Evolutionary conservation across 1,284 basidiomycete genomes (phyloP).

Genomic region (Golubevia pallescens): DNA sequence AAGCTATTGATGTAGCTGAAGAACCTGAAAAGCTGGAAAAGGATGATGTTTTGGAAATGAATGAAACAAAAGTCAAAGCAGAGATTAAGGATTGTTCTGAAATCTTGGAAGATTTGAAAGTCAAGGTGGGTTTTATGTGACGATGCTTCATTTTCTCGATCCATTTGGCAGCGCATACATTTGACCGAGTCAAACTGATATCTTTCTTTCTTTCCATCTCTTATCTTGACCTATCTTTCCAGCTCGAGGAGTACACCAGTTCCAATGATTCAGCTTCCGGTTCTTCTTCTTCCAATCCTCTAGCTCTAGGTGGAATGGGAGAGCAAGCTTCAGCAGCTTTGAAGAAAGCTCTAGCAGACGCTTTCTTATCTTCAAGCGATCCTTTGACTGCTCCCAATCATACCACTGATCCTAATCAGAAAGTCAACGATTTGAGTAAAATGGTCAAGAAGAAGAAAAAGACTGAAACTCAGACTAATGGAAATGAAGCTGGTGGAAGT

Average conservation of each 20-base stretch:
- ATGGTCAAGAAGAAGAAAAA: slow-evolving; percentile 56
- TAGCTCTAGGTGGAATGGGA: slow-evolving; percentile 20
- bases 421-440: slow-evolving; percentile 40
- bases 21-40: slow-evolving; percentile 17
- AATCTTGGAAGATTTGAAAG: slow-evolving; percentile 48
- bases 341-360: slow-evolving; percentile 55
- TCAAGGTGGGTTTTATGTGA: slow-evolving; percentile 23
- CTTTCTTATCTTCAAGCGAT: slow-evolving; percentile 41
- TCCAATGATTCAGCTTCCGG: slow-evolving; percentile 1
- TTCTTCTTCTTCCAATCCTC: slow-evolving; percentile 4
- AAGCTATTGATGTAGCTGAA: slow-evolving; percentile 5
- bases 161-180: too few species aligned
- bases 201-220: background rate
- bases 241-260: slow-evolving; percentile 47
- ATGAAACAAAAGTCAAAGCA: slow-evolving; percentile 19
- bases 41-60: slow-evolving; percentile 36
- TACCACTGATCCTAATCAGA: slow-evolving; percentile 13
- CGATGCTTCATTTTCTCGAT: too few species aligned
- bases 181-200: background rate
- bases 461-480: slow-evolving; percentile 11
- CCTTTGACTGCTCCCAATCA: background rate
- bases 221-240: background rate
- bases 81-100: slow-evolving; percentile 46
- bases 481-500: background rate
- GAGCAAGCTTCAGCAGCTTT: slow-evolving; percentile 45